Base-by-base conservation (phyloP, 2,329 filamentous ascomycete species). In the Colletotrichum chrysophilum region DNA sequence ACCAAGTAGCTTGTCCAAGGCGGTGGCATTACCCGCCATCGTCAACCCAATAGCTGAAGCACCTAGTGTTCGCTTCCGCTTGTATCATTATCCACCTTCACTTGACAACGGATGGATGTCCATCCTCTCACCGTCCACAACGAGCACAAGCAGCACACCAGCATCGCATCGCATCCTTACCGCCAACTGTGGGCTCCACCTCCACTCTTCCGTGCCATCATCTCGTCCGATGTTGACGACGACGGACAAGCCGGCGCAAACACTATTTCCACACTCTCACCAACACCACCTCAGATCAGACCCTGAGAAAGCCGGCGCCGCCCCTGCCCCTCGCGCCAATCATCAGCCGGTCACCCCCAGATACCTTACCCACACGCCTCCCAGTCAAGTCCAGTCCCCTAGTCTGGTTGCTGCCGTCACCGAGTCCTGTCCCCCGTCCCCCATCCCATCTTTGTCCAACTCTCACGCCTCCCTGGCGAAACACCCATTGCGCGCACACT, bases 351-450 rank as follows among this genome's bases (percentile, higher is more conserved):
- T 72, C 69, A 75, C 62, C 56, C 72, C 73, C 73, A 12, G 56
- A 75, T 32, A 75, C 73, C 73, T 75, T 75, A 71, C 68, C 72
- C 69, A 72, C 69, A 75, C 69, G 43, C 66, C 74, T 74, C 70
- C 36, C 60, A 52, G n/a, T 12, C n/a, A 2, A 21, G n/a, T 21
- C n/a, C 43, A 52, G 43, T 52, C 43, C 43, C 43, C 43, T 52
- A 52, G 43, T 52, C n/a, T 52, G 10, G 43, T 52, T 21, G 43
- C 43, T 52, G 43, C 43, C 43, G 43, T 61, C 28, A 21, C 32
- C 58, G 28, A 58, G 70, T n/a, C 28, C 62, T 52, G 9, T 48
- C 64, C 30, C 34, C 10, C 38, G 18, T 60, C 55, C 32, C 48
- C 69, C 32, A 26, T 30, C 38, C 28, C 14, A 28, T 21, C 28